Evolutionary conservation across 129 eudicot species (phyloP).

Genomic region (Saposhnikovia divaricata): DNA sequence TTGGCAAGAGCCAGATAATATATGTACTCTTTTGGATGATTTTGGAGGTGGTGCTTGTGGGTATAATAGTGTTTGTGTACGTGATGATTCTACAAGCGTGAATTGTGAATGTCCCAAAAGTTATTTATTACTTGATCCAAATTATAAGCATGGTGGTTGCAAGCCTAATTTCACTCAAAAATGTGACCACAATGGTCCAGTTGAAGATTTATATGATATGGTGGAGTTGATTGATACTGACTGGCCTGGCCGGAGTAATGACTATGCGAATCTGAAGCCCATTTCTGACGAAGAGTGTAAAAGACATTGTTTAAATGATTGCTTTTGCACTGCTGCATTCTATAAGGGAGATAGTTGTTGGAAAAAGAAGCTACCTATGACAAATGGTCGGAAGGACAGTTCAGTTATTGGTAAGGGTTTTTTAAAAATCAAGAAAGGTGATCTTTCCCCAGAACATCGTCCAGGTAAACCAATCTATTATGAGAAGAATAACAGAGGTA

Average conservation of each 20-base stretch:
- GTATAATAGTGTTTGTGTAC: neutral
- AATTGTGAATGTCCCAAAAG: neutral
- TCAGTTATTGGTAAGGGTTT: constrained; percentile 15
- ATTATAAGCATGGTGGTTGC: neutral
- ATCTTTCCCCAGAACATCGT: constrained; percentile 9
- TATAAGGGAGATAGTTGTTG: neutral
- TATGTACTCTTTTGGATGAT: neutral
- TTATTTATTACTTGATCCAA: neutral
- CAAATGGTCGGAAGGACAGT: neutral
- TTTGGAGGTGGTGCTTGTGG: neutral
- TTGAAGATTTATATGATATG: neutral
- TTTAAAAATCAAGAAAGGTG: constrained; percentile 27
- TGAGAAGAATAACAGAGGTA: constrained; percentile 11
- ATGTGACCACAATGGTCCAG: neutral
- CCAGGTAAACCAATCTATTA: neutral
- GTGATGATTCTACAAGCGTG: neutral
- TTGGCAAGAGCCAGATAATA: neutral
- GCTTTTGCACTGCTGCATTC: neutral
- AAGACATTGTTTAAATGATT: neutral
- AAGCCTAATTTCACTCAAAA: neutral
- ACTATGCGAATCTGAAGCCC: neutral
- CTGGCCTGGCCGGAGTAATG: neutral
- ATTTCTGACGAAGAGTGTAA: neutral
- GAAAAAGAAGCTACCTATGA: neutral
- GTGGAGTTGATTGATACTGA: neutral